Conservation (phyloP, 768 basidiomycete species). For the Porpolomopsis calyptriformis region DNA sequence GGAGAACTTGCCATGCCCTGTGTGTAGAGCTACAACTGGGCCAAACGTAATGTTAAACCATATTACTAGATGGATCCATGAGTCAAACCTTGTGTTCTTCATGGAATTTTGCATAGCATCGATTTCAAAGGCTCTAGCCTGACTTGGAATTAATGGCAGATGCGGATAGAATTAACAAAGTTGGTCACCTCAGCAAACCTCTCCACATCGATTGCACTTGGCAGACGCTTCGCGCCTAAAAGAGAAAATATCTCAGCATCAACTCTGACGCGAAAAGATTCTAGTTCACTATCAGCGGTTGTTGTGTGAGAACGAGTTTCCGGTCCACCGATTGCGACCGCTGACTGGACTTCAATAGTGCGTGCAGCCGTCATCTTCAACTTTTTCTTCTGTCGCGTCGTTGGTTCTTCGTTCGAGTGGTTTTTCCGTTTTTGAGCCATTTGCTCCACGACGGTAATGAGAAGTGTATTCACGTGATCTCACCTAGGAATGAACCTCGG, state of each 20-base stretch:
- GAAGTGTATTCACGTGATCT: no score
- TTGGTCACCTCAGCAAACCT: slow-evolving; percentile 68
- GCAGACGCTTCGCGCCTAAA: slow-evolving; percentile 50
- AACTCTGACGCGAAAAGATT: not conserved
- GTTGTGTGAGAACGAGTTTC: slow-evolving; percentile 28
- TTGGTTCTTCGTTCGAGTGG: slow-evolving; percentile 21
- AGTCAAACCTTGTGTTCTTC: slow-evolving; percentile 54
- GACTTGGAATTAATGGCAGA: slow-evolving; percentile 2
- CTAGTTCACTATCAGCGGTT: slow-evolving; percentile 30
- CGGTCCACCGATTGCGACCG: slow-evolving; percentile 10
- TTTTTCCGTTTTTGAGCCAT: slow-evolving; percentile 33
- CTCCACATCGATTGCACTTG: slow-evolving; percentile 74
- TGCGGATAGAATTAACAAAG: not conserved
- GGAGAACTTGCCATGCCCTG: slow-evolving; percentile 86
- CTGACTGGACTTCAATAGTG: slow-evolving; percentile 53
- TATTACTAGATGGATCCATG: not conserved
- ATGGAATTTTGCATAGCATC: slow-evolving; percentile 83
- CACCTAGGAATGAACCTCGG: slow-evolving; percentile 4
- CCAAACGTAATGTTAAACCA: not conserved
- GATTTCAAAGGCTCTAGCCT: slow-evolving; percentile 87
- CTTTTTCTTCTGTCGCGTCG: slow-evolving; percentile 57
- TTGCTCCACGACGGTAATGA: no score
- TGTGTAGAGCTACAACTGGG: slow-evolving; percentile 61
- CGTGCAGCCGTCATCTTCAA: slow-evolving; percentile 52
- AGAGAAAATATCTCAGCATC: not conserved